phyloP scores from a whole-genome alignment of 1,284 basidiomycete species.

The Tetrapyrgos nigripes region DNA sequence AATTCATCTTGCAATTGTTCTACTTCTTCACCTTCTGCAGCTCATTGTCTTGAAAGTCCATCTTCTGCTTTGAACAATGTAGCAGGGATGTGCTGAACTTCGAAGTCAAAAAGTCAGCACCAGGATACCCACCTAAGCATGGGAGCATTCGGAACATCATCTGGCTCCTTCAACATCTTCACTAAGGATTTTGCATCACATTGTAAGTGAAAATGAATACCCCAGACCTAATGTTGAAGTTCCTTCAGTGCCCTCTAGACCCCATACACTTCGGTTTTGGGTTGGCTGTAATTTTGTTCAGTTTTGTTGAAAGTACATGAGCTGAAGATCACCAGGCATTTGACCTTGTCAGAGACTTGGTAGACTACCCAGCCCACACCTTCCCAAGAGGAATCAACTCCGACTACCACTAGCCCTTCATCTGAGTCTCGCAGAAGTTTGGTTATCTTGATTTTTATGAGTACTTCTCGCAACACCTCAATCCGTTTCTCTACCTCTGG shows the following conservation, averaged over 20 bases:
- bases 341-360: slow-evolving; percentile 28
- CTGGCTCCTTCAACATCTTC: too few species aligned
- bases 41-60: slow-evolving; percentile 31
- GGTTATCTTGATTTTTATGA: slow-evolving; percentile 20
- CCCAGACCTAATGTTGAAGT: slow-evolving; percentile 34
- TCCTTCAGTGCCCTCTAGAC: too few species aligned
- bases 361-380: slow-evolving; percentile 39
- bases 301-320: slow-evolving; percentile 38
- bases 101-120: slow-evolving; percentile 38
- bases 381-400: slow-evolving; percentile 37
- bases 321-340: slow-evolving; percentile 34
- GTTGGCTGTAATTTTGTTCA: too few species aligned
- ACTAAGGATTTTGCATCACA: slow-evolving; percentile 40
- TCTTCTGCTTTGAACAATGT: slow-evolving; percentile 32
- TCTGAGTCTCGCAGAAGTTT: slow-evolving; percentile 13
- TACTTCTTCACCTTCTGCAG: slow-evolving; percentile 16
- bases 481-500: too few species aligned
- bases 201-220: slow-evolving; percentile 38
- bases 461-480: too few species aligned
- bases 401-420: slow-evolving; percentile 35
- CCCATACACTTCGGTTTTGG: too few species aligned
- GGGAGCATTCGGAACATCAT: slow-evolving; percentile 40
- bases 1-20: not conserved
- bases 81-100: slow-evolving; percentile 36
- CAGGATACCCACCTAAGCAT: slow-evolving; percentile 42